A percentile compares a stretch with the other conserved stretches of the same genome.
phyloP scores from a whole-genome alignment of 345 rosid species.

The Eucalyptus curtisii region DNA sequence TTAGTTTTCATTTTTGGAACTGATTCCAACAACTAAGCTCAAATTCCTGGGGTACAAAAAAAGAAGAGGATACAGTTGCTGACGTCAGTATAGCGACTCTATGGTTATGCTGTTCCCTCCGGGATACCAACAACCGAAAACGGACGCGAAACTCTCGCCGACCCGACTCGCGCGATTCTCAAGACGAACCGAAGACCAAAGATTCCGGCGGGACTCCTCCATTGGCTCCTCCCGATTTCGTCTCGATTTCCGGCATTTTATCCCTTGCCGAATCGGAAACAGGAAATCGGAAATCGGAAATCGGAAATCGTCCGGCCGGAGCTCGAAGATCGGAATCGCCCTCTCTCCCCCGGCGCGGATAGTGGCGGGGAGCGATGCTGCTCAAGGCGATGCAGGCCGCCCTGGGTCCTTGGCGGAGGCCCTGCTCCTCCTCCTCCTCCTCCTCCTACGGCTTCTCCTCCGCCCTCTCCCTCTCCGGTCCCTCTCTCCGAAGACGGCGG shows the following conservation, averaged over 20 bases:
- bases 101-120: neutral
- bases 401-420: constrained; percentile 47
- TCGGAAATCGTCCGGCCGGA: neutral
- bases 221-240: neutral
- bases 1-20: neutral
- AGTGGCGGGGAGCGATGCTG: constrained; percentile 12
- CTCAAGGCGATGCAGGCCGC: constrained; percentile 60
- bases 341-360: neutral
- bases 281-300: too few species aligned
- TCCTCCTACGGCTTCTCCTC: constrained; percentile 13
- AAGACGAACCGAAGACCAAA: neutral
- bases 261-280: neutral
- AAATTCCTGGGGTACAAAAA: too few species aligned
- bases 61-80: rapidly evolving
- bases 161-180: neutral
- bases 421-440: constrained; percentile 11
- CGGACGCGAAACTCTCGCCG: neutral
- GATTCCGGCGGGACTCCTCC: neutral
- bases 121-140: neutral
- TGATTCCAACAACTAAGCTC: neutral
- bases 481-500: neutral
- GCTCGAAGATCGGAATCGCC: neutral
- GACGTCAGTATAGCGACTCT: too few species aligned
- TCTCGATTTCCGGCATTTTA: neutral
- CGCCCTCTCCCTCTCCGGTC: constrained; percentile 9